These are phyloP conservation scores for Plasmodium chabaudi DNA, from an alignment of 169 alveolate genomes.

Conservation along the genomic window DNA sequence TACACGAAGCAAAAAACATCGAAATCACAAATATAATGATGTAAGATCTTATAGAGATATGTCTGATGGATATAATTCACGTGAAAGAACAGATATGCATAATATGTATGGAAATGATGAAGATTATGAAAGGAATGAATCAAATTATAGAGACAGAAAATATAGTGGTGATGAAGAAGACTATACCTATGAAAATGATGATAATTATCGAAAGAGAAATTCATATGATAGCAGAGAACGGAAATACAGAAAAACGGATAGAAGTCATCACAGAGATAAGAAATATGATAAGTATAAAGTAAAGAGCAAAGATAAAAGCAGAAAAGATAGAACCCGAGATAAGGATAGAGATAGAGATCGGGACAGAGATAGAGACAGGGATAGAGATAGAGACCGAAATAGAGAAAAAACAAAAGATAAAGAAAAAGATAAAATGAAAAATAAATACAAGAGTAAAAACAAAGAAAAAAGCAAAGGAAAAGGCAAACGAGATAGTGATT, in stretches of 20 bases:
- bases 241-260: slow-evolving; percentile 37
- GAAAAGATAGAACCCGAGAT: background rate
- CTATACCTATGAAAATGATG: slow-evolving; percentile 23
- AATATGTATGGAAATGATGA: background rate
- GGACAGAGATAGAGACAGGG: slow-evolving; percentile 15
- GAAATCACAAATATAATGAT: too few relatives aligned
- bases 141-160: slow-evolving; percentile 7
- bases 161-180: slow-evolving; percentile 9
- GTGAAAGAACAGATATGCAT: background rate
- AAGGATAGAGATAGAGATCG: slow-evolving; percentile 26
- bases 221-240: slow-evolving; percentile 61
- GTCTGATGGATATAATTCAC: background rate
- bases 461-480: slow-evolving; percentile 18
- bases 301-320: slow-evolving; percentile 15
- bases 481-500: slow-evolving; percentile 21
- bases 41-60: too few relatives aligned
- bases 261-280: slow-evolving; percentile 25
- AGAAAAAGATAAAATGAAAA: slow-evolving; percentile 12
- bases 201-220: slow-evolving; percentile 27
- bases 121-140: background rate
- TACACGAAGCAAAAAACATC: too few relatives aligned
- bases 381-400: slow-evolving; percentile 1
- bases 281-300: slow-evolving; percentile 34
- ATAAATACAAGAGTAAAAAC: slow-evolving; percentile 19
- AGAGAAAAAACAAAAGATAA: background rate